Evolutionary conservation across 352 stramenopile genomes (phyloP), one percentile per base, ranked within the genome.

Genomic region (Phytophthora sp.): DNA sequence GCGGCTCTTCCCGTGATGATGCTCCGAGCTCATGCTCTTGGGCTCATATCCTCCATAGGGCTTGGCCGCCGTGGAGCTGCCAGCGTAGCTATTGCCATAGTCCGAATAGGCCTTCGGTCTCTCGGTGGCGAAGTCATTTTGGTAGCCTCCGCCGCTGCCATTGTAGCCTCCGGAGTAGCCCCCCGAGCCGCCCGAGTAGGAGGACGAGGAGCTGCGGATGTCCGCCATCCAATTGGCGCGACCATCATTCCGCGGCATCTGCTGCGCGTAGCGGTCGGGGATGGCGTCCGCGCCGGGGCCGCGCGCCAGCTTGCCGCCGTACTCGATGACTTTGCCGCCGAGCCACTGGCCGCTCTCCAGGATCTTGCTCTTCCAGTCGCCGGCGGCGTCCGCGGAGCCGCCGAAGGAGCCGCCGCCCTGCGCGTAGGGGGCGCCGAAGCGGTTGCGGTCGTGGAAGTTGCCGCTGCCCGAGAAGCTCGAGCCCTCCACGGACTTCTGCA

Each of bases 201-300:
- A 68, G n/a, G 62, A 76, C 32, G 77, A 83, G 10, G 77, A 79
- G 51, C 66, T 84, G 18, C 82, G 79, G 51, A 91, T 91, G 54
- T 91, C 79, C 0, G 79, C 82, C 82, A 91, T 91, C 82, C 82
- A 91, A 65, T 84, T 89, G 23, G 82, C 82, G 37, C 82, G 82
- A 60, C 82, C 82, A 61, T 91, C 82, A 62, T 91, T 91, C 32
- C 76, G 57, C 30, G 82, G 76, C 66, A 78, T 71, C 20, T 88
- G 66, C 42, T 65, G 54, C 23, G 49, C 58, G 15, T 65, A 66
- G 18, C 86, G 72, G 53, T 88, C 72, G 13, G 76, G 62, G 45
- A 88, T 82, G 18, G 74, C 56, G 55, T 87, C 67, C 42, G 79
- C 54, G 27, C 58, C 76, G 12, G 58, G 66, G 2, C 71, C 74